These are phyloP conservation scores for Podospora bellae-mahoneyi DNA, from an alignment of 495 filamentous ascomycete species.

Conservation along the genomic window DNA sequence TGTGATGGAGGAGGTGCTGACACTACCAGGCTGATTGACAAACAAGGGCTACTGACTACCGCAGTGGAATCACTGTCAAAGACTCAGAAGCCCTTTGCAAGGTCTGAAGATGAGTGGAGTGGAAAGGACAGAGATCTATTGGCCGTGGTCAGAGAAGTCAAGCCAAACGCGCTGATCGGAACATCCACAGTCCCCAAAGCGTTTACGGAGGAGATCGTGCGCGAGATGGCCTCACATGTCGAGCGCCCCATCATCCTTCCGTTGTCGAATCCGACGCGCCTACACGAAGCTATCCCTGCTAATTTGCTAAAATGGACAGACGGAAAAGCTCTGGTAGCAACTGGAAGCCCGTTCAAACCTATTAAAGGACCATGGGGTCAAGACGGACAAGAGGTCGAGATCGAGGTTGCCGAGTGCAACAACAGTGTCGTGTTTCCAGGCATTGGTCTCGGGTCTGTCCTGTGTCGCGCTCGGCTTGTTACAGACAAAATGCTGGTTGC, in stretches of 20 bases:
- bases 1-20: not conserved
- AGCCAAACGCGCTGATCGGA: constrained; percentile 79
- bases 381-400: constrained; percentile 54
- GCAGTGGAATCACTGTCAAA: constrained; percentile 51
- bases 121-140: constrained; percentile 56
- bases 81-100: constrained; percentile 66
- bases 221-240: constrained; percentile 76
- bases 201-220: constrained; percentile 71
- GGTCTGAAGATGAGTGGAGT: constrained; percentile 62
- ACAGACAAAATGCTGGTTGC: constrained; percentile 80
- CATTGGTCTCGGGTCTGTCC: constrained; percentile 76
- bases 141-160: constrained; percentile 64
- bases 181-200: constrained; percentile 78
- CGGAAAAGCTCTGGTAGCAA: constrained; percentile 76
- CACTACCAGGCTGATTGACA: constrained; percentile 70
- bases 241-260: constrained; percentile 79
- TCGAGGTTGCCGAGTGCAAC: constrained; percentile 82
- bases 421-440: constrained; percentile 85
- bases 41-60: constrained; percentile 69
- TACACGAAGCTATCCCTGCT: constrained; percentile 78
- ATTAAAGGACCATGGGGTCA: constrained; percentile 58
- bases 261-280: constrained; percentile 78
- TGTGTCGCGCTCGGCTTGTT: constrained; percentile 59
- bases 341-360: constrained; percentile 78
- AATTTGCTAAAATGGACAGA: constrained; percentile 77